Evolutionary conservation across 345 rosid genomes (phyloP).

Genomic region (Limnanthes douglasii): DNA sequence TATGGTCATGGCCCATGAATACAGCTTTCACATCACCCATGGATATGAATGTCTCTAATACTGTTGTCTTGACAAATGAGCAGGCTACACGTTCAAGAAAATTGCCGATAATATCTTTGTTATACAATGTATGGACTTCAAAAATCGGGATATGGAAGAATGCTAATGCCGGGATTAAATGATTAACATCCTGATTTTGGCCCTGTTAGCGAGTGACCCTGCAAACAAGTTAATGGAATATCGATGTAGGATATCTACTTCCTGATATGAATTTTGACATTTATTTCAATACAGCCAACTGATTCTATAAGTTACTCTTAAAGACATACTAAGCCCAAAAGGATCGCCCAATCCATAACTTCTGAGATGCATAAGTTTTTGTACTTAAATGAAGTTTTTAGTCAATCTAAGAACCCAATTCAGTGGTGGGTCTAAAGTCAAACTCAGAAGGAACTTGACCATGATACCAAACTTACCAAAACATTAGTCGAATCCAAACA

Average conservation of each 20-base stretch:
- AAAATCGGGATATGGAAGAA: constrained; percentile 85
- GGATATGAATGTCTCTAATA: constrained; percentile 38
- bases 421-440: no score
- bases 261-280: no score
- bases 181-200: constrained; percentile 14
- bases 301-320: no score
- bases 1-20: constrained; percentile 83
- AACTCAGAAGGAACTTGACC: no score
- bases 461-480: no score
- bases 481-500: no score
- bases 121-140: constrained; percentile 47
- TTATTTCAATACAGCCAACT: no score
- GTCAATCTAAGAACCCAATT: no score
- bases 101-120: constrained; percentile 39
- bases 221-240: constrained; percentile 19
- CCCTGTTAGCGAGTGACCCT: constrained; percentile 27
- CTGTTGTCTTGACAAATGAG: constrained; percentile 57
- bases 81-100: constrained; percentile 74
- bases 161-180: constrained; percentile 28
- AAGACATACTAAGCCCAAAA: no score
- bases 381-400: no score
- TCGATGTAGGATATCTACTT: constrained; percentile 14
- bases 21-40: constrained; percentile 77
- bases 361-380: no score
- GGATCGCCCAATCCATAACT: no score